Percentiles rank a stretch among this genome's conserved stretches.
Conservation (phyloP, 441 rosid species). For the Populus hybrid region DNA sequence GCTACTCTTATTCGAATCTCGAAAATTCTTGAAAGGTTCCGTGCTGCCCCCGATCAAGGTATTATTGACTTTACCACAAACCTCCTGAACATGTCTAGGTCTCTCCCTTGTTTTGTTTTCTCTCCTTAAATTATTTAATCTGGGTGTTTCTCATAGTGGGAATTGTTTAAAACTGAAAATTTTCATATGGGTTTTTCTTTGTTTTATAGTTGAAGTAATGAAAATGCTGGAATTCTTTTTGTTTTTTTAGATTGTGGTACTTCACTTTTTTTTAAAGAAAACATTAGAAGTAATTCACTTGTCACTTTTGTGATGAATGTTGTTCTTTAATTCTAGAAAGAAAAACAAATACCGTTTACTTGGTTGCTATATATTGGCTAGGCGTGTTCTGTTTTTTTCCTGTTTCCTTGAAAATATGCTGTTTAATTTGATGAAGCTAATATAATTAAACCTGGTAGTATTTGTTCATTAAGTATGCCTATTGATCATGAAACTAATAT, state of each 20-base stretch:
- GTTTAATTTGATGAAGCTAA: no score
- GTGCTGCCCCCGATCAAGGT: constrained; percentile 45
- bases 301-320: neutral
- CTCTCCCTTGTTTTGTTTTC: neutral
- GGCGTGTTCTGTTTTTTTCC: neutral
- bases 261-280: neutral
- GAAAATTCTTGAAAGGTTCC: constrained; percentile 44
- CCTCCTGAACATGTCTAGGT: neutral
- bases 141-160: neutral
- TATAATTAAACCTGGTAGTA: no score
- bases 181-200: neutral
- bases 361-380: neutral
- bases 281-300: neutral
- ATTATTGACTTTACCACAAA: neutral
- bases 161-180: neutral
- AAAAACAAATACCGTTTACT: no score
- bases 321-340: no score
- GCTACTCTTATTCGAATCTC: constrained; percentile 45
- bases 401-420: no score
- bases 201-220: neutral
- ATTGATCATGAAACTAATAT: neutral
- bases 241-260: no score
- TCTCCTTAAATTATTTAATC: constrained; percentile 1
- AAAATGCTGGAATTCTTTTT: neutral
- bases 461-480: no score